Evolutionary conservation across 176 grass and related monocot genomes (phyloP), one percentile per base, ranked within the genome.

Genomic region (Paspalum vaginatum): DNA sequence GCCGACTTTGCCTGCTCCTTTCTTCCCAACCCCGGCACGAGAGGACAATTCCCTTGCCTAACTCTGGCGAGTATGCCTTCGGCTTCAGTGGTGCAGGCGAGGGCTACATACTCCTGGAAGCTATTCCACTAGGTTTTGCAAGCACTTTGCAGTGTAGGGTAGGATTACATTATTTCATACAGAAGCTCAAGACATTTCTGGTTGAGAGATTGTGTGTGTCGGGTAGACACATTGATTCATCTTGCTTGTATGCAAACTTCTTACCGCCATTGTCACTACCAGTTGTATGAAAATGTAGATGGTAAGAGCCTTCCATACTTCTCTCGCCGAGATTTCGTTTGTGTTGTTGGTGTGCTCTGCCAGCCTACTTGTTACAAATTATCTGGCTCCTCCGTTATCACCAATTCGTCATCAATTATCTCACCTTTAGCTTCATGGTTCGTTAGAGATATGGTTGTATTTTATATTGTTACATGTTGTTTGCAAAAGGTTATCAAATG

Each of bases 161-260:
- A 39, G 26, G 38, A 16, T 2, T 9, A 27, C 58, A 47, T 8
- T 76, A 61, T 61, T 76, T 27, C 40, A 76, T 42, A 18, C 14
- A 61, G 74, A 56, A 76, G 3, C 54, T 76, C n/a, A 60, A 76
- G 55, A 76, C 73, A 76, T 76, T 61, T 8, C 21, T 18, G 22
- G 8, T 61, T 25, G 74, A 76, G 74, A 61, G 22, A 39, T 43
- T 61, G 8, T 43, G 5, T 6, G 42, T 38, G 25, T 50, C n/a
- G 25, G 2, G 18, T 39, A 18, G 17, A 9, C 2, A 7, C 7
- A 21, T 57, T 24, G 0, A 17, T 26, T 45, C 5, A 10, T 4
- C n/a, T 45, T 5, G 6, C 14, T 13, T 76, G 4, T 56, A 61
- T 47, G 41, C 41, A 11, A 76, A 3, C 32, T 60, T 44, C 9